Percentiles rank a stretch among this genome's conserved stretches.
Evolutionary conservation across 2,329 filamentous ascomycete genomes (phyloP).

Genomic region (Aspergillus intermedius): DNA sequence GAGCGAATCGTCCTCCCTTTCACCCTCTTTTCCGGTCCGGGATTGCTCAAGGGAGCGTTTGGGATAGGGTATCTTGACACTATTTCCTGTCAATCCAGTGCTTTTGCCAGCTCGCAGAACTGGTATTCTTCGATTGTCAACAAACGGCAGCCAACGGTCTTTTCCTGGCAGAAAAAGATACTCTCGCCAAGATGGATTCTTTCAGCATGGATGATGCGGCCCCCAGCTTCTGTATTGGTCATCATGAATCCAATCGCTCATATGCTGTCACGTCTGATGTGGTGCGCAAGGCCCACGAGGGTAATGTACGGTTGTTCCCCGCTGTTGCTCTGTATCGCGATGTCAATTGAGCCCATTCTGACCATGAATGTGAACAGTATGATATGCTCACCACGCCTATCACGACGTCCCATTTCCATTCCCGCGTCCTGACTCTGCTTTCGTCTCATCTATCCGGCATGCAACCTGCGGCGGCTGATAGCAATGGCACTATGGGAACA

Average conservation of each 20-base stretch:
- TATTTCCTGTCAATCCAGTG: neutral
- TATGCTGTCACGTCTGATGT: slow-evolving; percentile 45
- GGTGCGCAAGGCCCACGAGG: slow-evolving; percentile 51
- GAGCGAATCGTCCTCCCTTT: neutral
- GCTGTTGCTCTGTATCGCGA: neutral
- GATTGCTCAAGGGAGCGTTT: slow-evolving; percentile 2
- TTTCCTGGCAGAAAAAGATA: neutral
- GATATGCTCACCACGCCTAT: slow-evolving; percentile 59
- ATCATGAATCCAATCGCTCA: slow-evolving; percentile 52
- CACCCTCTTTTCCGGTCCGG: slow-evolving; percentile 1
- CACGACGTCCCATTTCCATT: slow-evolving; percentile 55
- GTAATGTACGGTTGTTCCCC: slow-evolving; percentile 39
- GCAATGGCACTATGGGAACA: slow-evolving; percentile 32
- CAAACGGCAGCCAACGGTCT: neutral
- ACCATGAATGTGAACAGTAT: slow-evolving; percentile 42
- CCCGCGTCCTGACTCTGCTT: slow-evolving; percentile 49
- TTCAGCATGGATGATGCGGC: slow-evolving; percentile 30
- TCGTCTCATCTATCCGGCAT: slow-evolving; percentile 45
- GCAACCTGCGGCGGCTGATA: slow-evolving; percentile 30
- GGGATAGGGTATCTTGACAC: neutral
- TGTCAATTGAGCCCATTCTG: neutral
- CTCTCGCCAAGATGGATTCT: neutral
- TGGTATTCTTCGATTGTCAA: neutral
- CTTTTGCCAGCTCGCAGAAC: neutral
- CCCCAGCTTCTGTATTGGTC: slow-evolving; percentile 54